Conservation (phyloP, 2,329 filamentous ascomycete species). For the Aureobasidium mangrovei region DNA sequence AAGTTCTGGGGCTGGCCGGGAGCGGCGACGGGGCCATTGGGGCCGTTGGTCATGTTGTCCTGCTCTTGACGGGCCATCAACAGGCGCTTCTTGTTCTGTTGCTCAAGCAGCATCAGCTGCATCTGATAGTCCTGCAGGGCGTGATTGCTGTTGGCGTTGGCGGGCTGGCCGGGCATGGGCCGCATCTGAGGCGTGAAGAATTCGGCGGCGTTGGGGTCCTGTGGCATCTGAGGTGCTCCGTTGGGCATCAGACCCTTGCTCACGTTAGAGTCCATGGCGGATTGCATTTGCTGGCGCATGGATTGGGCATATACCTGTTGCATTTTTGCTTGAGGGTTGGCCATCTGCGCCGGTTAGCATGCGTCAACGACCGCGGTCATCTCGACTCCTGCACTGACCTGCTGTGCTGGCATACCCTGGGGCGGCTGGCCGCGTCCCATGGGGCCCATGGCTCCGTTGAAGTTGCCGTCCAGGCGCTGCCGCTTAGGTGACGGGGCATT, state of each 20-base stretch:
- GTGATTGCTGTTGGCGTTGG: constrained; percentile 58
- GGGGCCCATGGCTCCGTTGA: constrained; percentile 61
- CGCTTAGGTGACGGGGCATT: constrained; percentile 90
- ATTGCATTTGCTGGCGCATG: constrained; percentile 72
- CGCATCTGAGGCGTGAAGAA: constrained; percentile 44
- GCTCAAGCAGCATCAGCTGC: constrained; percentile 79
- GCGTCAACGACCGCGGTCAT: background rate
- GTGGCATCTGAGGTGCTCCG: constrained; percentile 55
- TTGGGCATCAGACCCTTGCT: constrained; percentile 57
- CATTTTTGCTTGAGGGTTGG: constrained; percentile 10
- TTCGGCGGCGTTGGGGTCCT: constrained; percentile 55
- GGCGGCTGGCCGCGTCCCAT: constrained; percentile 57
- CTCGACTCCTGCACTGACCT: constrained; percentile 32
- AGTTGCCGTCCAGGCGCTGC: constrained; percentile 68
- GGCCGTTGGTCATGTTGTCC: constrained; percentile 50
- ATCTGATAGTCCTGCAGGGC: constrained; percentile 82
- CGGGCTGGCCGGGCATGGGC: constrained; percentile 23
- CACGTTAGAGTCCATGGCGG: constrained; percentile 65
- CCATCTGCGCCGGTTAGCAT: constrained; percentile 11
- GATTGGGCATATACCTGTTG: constrained; percentile 59
- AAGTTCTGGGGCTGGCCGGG: constrained; percentile 41
- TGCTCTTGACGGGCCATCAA: constrained; percentile 78
- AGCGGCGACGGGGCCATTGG: constrained; percentile 36
- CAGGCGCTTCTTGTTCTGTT: constrained; percentile 78
- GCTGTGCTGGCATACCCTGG: constrained; percentile 63